Evolutionary conservation across 768 basidiomycete species (phyloP).

Genomic region (Boletus bicolor): DNA sequence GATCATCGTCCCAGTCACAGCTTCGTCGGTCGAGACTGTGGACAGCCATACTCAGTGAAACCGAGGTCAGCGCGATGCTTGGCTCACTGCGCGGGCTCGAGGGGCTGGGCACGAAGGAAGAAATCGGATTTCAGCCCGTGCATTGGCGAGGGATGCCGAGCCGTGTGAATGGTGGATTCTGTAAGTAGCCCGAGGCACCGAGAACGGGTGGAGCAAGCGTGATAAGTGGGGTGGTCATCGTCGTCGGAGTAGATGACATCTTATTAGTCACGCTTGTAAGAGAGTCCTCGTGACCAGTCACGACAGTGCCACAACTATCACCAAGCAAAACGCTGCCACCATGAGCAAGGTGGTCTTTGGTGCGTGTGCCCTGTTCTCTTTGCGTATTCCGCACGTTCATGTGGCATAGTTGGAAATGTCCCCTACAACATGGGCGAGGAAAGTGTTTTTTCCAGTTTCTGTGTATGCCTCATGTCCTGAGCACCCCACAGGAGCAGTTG

Average conservation of each 20-base stretch:
- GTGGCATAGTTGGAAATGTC: conserved; percentile 71
- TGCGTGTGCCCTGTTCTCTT: conserved; percentile 30
- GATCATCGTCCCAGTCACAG: neutral
- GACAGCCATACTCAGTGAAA: neutral
- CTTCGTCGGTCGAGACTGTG: neutral
- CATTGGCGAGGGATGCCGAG: neutral
- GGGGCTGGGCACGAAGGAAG: neutral
- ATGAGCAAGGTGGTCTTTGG: conserved; percentile 79
- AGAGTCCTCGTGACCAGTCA: conserved; percentile 12
- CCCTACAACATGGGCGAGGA: conserved; percentile 87
- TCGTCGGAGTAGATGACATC: neutral
- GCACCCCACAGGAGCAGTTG: conserved; percentile 58
- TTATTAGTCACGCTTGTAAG: neutral
- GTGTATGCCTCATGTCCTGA: conserved; percentile 4
- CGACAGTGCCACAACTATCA: conserved; percentile 7
- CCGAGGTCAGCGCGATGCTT: too few species aligned
- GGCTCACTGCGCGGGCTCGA: neutral
- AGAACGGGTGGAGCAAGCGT: neutral
- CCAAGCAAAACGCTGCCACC: neutral
- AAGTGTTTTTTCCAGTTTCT: conserved; percentile 13
- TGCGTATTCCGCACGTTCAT: neutral
- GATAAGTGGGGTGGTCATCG: neutral
- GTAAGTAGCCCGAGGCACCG: conserved; percentile 1
- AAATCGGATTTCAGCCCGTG: neutral
- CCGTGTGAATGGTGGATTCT: neutral